A percentile compares a stretch with the other conserved stretches of the same genome.
Evolutionary conservation across 1,284 basidiomycete species (phyloP).

Genomic region (Ceratobasidium sp.): DNA sequence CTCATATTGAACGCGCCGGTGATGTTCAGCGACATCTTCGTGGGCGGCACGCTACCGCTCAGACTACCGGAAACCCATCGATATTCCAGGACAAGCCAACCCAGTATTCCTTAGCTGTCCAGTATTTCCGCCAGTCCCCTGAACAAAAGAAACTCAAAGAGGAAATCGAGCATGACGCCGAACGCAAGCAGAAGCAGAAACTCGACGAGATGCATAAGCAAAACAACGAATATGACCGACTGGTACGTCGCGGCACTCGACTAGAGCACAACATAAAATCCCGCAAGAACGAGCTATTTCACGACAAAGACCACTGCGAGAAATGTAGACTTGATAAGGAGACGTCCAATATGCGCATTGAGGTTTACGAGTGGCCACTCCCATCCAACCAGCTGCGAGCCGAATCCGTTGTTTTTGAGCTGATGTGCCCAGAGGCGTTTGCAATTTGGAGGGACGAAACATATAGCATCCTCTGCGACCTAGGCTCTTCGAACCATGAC

Average conservation of each 20-base stretch:
- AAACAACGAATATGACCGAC: background rate
- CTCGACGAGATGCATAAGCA: background rate
- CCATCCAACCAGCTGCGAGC: constrained; percentile 51
- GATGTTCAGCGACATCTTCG: constrained; percentile 52
- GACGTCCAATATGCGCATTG: constrained; percentile 52
- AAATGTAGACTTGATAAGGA: constrained; percentile 54
- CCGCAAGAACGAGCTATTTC: too few species aligned
- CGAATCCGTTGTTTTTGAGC: constrained; percentile 59
- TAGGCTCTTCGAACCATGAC: background rate
- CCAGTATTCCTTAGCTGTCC: constrained; percentile 50
- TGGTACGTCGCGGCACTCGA: background rate
- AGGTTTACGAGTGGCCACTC: constrained; percentile 63
- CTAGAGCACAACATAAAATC: background rate
- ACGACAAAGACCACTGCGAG: constrained; percentile 46
- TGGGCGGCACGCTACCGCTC: constrained; percentile 47
- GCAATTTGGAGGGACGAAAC: constrained; percentile 60
- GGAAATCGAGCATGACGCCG: background rate
- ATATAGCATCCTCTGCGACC: constrained; percentile 51
- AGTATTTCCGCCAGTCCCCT: constrained; percentile 50
- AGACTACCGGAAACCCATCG: too few species aligned
- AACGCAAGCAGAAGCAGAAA: background rate
- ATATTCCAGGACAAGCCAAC: constrained; percentile 2
- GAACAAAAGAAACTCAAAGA: constrained; percentile 35
- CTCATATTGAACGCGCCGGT: constrained; percentile 2
- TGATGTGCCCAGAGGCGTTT: constrained; percentile 57